Conservation (phyloP, 176 grass and related monocot genomes). For the Elaeis guineensis region DNA sequence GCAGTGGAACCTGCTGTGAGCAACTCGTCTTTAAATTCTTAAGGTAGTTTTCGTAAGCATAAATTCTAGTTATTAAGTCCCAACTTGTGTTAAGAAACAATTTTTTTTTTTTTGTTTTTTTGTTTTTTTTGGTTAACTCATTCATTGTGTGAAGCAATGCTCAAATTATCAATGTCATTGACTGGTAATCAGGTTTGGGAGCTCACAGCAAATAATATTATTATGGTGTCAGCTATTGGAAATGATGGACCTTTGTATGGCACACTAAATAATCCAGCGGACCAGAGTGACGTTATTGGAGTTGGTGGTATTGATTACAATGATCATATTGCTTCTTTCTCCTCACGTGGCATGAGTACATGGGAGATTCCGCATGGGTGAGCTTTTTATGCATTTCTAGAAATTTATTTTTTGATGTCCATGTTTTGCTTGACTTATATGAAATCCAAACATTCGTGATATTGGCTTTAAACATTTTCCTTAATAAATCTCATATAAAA, state of each 20-base stretch:
- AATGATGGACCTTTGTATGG: constrained; percentile 98
- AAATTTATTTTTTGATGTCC: neutral
- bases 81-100: too few species aligned
- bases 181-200: constrained; percentile 77
- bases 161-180: neutral
- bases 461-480: too few species aligned
- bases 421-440: neutral
- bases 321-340: constrained; percentile 98
- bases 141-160: neutral
- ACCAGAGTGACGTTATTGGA: constrained; percentile 95
- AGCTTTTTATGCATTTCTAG: constrained; percentile 13
- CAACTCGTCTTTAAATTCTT: too few species aligned
- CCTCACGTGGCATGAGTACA: constrained; percentile 95
- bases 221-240: constrained; percentile 99
- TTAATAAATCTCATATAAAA: too few species aligned
- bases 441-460: neutral
- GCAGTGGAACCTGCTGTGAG: too few species aligned
- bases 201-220: constrained; percentile 96
- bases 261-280: constrained; percentile 94
- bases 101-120: neutral
- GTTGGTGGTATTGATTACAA: constrained; percentile 99
- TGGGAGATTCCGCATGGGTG: constrained; percentile 99
- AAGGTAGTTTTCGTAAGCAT: too few species aligned
- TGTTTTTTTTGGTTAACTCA: too few species aligned
- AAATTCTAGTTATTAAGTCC: too few species aligned